Base-by-base conservation (phyloP, 495 filamentous ascomycete genomes). In the Aspergillus biplanus region DNA sequence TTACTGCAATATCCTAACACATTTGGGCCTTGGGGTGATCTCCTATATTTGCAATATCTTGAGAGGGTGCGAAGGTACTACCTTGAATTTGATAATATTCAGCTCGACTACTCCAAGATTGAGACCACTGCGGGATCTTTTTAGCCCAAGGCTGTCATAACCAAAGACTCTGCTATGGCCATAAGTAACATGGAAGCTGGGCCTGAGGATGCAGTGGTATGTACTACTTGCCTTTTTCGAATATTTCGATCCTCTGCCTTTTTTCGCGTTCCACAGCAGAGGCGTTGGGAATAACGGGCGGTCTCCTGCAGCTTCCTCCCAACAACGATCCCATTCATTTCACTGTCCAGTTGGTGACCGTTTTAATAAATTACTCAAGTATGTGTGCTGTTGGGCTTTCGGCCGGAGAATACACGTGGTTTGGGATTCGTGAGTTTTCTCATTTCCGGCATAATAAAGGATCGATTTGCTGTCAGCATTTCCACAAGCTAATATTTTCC, bases 201-300 rank as follows among this genome's bases (percentile, higher is more conserved):
- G 39, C 21, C 21, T 44, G 21, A 33, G 32, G 53, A 35, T 37
- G n/a, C 53, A 21, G 35, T 31, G 16, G 15, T 50, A 59, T 47
- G 47, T 64, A 58, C 61, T 39, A 58, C 31, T 49, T 61, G 37
- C 57, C 54, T 50, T 39, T 47, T 61, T 39, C 32, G 31, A 50
- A 15, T 2, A 27, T 42, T 33, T 32, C 47, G 37, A 35, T 66
- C 59, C 68, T 55, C 57, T 34, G 49, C 52, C 49, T 33, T 64
- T 54, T 66, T 56, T 58, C 35, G 49, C 64, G 75, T 80, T 77
- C 59, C 77, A 80, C 77, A 37, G 57, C 76, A 78, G 73, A 70
- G 73, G 68, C 68, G 71, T 75, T 71, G 68, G 63, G 61, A 65
- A 64, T 65, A 75, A 78, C 75, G 75, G 75, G 54, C 73, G 75